Base-by-base conservation (phyloP, 148 eudicot species). In the Gaultheria prostrata region DNA sequence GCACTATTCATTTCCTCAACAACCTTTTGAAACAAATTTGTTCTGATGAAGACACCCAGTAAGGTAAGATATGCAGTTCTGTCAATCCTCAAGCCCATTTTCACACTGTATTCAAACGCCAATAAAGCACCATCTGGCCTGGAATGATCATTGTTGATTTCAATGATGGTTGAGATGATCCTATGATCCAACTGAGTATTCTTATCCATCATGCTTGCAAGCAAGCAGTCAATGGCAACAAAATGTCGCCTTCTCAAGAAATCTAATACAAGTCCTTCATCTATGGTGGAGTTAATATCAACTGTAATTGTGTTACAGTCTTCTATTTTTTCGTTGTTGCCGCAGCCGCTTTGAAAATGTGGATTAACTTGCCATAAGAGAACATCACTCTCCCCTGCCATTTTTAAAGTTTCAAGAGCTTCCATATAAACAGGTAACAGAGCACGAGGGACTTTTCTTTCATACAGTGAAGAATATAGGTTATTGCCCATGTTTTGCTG, bases 311-410 rank as follows among this genome's bases (percentile, higher is more conserved):
- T 83, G 72, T 78, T 75, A 76, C 45, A 48, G 70, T 82, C 57
- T 70, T 83, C 49, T 13, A 79, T 75, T 20, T 76, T 83, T 12
- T 51, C 80, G 59, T 86, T 74, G 63, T 83, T 56, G 35, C 20
- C 77, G 74, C 81, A 70, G 81, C 87, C 82, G 43, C 53, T 10
- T 76, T 79, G 85, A 32, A 93, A 88, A 89, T 93, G 98, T 79
- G 88, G 94, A 89, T 95, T 89, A 73, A 92, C 97, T 86, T 90
- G n/a, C 86, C 82, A 89, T 45, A 95, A 92, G 82, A 95, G 95
- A 26, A 13, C 69, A 83, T 84, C 87, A 83, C 88, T 85, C 87
- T 93, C 93, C 61, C 91, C 93, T 65, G 88, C 91, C 83, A 70
- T 82, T 83, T 80, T 86, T 46, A 95, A 87, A 80, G 90, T 54